These are phyloP conservation scores for Soucietia sequanensis DNA, from an alignment of 805 yeast species.

Conservation along the genomic window DNA sequence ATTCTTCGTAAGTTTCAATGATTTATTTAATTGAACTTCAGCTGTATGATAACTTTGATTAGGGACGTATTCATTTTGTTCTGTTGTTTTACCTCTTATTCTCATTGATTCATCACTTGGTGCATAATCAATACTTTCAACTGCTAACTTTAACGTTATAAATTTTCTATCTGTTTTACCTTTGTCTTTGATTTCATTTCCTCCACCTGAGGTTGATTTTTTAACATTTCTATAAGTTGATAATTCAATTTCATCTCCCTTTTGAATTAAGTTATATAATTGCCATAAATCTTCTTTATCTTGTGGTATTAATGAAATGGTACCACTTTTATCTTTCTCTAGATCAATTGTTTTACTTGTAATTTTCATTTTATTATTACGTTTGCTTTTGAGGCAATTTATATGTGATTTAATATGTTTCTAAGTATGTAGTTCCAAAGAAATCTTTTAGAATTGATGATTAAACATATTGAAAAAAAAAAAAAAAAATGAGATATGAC, in stretches of 20 bases:
- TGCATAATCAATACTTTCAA: conserved; percentile 74
- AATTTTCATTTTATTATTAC: conserved; percentile 57
- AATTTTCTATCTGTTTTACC: conserved; percentile 54
- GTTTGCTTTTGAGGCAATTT: too few relatives aligned
- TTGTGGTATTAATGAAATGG: conserved; percentile 68
- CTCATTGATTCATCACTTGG: conserved; percentile 76
- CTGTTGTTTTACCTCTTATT: conserved; percentile 72
- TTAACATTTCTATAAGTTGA: conserved; percentile 66
- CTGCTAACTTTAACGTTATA: conserved; percentile 49
- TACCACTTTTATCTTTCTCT: conserved; percentile 63
- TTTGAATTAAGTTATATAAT: conserved; percentile 72
- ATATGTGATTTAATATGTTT: too few relatives aligned
- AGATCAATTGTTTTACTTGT: conserved; percentile 14
- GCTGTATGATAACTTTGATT: conserved; percentile 87
- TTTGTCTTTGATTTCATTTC: conserved; percentile 34
- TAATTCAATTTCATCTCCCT: conserved; percentile 71
- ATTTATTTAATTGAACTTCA: conserved; percentile 67
- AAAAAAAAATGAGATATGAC: too few relatives aligned
- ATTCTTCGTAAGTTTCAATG: conserved; percentile 66
- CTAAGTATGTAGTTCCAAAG: too few relatives aligned
- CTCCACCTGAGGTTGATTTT: conserved; percentile 26
- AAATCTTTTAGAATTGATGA: too few relatives aligned
- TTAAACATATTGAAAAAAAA: too few relatives aligned
- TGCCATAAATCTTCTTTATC: conserved; percentile 94
- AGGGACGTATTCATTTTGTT: conserved; percentile 73